phyloP scores from a whole-genome alignment of 83 land plant genomes.

The Picea abies region DNA sequence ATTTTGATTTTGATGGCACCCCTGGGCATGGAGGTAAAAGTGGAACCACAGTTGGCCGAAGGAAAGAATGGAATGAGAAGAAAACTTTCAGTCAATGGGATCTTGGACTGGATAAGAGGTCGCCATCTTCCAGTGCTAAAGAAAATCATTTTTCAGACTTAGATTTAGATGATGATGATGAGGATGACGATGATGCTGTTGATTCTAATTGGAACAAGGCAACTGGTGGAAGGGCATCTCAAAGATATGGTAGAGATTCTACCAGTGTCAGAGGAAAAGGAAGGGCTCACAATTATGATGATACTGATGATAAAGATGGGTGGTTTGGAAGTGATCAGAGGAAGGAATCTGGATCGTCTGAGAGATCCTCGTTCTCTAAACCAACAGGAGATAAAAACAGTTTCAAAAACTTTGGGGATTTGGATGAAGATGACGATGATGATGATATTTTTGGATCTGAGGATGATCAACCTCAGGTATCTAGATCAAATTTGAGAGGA shows the following conservation, averaged over 20 bases:
- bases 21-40: slow-evolving; percentile 9
- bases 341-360: background rate
- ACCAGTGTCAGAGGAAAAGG: background rate
- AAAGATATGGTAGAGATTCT: background rate
- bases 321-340: background rate
- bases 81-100: no score
- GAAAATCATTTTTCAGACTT: background rate
- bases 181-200: no score
- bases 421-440: no score
- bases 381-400: background rate
- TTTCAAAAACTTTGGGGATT: background rate
- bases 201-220: no score
- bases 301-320: slow-evolving; percentile 7
- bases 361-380: background rate
- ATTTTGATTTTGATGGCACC: slow-evolving; percentile 2
- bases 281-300: background rate
- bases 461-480: slow-evolving; percentile 2
- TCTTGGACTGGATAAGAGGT: no score
- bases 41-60: background rate
- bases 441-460: slow-evolving; percentile 1
- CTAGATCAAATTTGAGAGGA: background rate
- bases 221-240: no score
- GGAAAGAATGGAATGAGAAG: background rate
- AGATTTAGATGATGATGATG: background rate
- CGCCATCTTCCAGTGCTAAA: no score